A percentile compares a stretch with the other conserved stretches of the same genome.
Conservation (phyloP, 1,284 basidiomycete genomes). For the Cutaneotrichosporon sp. region DNA sequence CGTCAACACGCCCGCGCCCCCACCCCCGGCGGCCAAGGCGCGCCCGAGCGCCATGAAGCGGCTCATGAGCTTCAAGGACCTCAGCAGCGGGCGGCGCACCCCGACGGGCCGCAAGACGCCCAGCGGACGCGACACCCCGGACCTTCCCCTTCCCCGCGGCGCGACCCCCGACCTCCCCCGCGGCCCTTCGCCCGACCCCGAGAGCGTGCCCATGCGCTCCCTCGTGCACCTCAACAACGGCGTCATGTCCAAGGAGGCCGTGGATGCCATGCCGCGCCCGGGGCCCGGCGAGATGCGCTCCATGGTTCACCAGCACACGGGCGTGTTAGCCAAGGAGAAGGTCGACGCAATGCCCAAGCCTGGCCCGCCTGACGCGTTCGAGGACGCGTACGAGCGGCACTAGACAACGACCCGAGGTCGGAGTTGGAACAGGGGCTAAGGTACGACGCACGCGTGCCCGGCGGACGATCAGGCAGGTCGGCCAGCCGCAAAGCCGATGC, state of each 20-base stretch:
- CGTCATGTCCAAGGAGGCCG: slow-evolving; percentile 32
- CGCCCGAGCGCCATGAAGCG: slow-evolving; percentile 26
- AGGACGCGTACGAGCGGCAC: slow-evolving; percentile 11
- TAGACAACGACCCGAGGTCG: neutral
- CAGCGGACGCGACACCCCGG: neutral
- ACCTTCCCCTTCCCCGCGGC: neutral
- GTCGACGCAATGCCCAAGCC: neutral
- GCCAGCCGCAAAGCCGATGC: no score
- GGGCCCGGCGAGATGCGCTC: slow-evolving; percentile 12
- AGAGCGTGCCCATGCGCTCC: slow-evolving; percentile 33
- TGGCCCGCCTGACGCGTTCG: slow-evolving; percentile 7
- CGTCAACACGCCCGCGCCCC: slow-evolving; percentile 18
- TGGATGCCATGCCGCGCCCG: slow-evolving; percentile 40
- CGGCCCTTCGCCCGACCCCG: slow-evolving; percentile 22
- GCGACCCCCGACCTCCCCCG: neutral
- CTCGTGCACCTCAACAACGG: slow-evolving; percentile 45
- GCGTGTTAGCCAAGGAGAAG: neutral
- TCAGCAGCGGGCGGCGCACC: slow-evolving; percentile 2
- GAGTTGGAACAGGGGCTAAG: neutral
- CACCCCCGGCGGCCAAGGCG: slow-evolving; percentile 11
- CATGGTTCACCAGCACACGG: neutral
- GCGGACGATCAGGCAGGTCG: no score
- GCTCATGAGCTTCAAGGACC: slow-evolving; percentile 32
- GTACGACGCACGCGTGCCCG: no score
- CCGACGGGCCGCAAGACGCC: slow-evolving; percentile 5